Evolutionary conservation across 768 basidiomycete genomes (phyloP), one percentile per base, ranked within the genome.

Genomic region (Lentinula detonsa): DNA sequence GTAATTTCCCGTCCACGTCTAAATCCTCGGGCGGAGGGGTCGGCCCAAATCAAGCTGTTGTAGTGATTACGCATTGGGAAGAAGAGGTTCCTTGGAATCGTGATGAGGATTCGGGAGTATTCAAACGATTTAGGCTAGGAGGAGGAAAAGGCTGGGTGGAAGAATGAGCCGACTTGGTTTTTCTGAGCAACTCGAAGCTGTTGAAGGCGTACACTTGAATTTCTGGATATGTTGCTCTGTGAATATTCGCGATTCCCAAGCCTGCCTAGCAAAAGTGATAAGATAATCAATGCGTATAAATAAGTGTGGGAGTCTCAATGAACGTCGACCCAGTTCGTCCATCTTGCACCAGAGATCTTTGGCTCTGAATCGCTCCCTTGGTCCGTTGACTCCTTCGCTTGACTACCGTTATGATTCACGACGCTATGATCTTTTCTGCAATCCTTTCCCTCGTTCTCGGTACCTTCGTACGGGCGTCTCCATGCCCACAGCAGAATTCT

Each of bases 31-130:
- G 33, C n/a, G 76, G 73, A 1, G 85, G 82, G 0, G 68, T 88
- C 23, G 75, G 74, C 21, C 65, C 72, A 10, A 74, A 81, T 46
- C 93, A 97, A 74, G 88, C 87, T 2, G 88, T 93, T 23, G 80
- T 98, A 0, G 87, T 92, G 3, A 83, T 98, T 59, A 93, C 88
- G 42, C 95, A 96, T 74, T 93, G 92, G 86, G 90, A 92, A 64
- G 89, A 90, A 40, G 95, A 98, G 73, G 85, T 95, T 16, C 95
- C 95, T 2, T 95, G 93, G 93, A 77, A 74, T 0, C 69, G 65
- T 0, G 77, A 76, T 13, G 85, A 87, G 56, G 83, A 85, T 0
- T n/a, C 43, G 9, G 57, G 33, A 31, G 45, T 59, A n/a, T 67
- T 89, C 48, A 76, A 67, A 65, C 65, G 65, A 43, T 74, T 77